Conservation (phyloP, 768 basidiomycete genomes). For the Trametes meyenii region DNA sequence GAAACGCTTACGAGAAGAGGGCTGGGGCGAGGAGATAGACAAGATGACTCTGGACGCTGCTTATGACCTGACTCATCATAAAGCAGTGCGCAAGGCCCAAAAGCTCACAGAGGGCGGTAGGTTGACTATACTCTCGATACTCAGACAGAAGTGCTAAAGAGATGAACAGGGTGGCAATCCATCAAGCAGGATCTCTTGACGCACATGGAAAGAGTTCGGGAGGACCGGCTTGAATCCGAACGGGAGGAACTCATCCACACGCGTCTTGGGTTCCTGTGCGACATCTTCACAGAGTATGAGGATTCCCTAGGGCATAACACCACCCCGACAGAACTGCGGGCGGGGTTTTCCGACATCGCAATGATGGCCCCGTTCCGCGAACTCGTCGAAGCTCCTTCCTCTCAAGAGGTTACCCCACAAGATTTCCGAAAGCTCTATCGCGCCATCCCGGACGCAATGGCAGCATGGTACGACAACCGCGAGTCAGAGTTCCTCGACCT, state of each 20-base stretch:
- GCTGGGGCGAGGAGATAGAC: slow-evolving; percentile 12
- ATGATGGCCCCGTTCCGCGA: neutral
- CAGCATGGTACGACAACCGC: neutral
- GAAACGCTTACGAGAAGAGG: slow-evolving; percentile 2
- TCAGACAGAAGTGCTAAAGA: neutral
- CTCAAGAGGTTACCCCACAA: neutral
- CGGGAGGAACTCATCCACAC: neutral
- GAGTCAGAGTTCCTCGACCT: neutral
- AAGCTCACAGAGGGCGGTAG: neutral
- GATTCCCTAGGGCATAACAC: neutral
- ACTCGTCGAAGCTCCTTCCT: neutral
- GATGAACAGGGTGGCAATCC: neutral
- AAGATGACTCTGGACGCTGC: neutral
- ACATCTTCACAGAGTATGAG: neutral
- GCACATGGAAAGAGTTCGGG: neutral
- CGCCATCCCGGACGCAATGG: neutral
- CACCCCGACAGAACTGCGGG: neutral
- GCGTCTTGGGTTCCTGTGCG: neutral
- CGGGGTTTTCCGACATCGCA: neutral
- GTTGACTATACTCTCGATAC: neutral
- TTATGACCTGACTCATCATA: neutral
- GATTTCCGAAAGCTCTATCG: neutral
- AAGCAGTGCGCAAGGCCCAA: slow-evolving; percentile 13
- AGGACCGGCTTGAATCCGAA: neutral
- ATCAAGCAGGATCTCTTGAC: neutral